A percentile compares a stretch with the other conserved stretches of the same genome.
Evolutionary conservation across 495 filamentous ascomycete genomes (phyloP).

Genomic region (Hypoxylon intermedium): DNA sequence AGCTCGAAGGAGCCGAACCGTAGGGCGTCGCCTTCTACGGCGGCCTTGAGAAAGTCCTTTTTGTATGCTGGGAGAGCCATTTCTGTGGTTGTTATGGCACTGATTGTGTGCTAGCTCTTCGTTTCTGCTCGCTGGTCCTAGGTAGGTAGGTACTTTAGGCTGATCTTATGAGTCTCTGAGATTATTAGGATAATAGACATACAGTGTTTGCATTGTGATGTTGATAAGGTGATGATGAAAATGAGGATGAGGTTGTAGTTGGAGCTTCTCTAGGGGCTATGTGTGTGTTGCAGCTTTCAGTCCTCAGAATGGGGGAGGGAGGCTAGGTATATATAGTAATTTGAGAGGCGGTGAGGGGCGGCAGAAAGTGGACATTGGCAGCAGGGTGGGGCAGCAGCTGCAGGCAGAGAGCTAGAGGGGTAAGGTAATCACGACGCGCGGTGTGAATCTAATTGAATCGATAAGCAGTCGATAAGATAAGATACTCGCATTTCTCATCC

Average conservation of each 20-base stretch:
- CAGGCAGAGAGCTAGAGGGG: slow-evolving; percentile 24
- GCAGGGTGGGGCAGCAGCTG: slow-evolving; percentile 5
- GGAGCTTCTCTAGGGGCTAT: no score
- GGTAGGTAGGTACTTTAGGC: no score
- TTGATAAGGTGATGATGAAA: no score
- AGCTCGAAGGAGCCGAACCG: slow-evolving; percentile 88
- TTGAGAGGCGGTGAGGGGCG: slow-evolving; percentile 1
- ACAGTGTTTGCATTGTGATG: no score
- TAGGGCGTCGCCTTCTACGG: slow-evolving; percentile 76
- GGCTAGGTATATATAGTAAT: slow-evolving; percentile 1
- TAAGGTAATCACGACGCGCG: not conserved
- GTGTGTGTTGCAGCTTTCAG: no score
- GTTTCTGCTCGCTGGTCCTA: no score
- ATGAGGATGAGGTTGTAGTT: no score
- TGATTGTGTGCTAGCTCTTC: no score
- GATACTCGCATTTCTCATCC: slow-evolving; percentile 7
- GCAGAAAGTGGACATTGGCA: no score
- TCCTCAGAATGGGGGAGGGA: slow-evolving; percentile 1
- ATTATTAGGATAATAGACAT: no score
- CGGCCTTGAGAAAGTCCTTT: slow-evolving; percentile 71
- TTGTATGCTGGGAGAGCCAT: slow-evolving; percentile 66
- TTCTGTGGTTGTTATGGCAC: no score
- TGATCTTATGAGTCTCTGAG: no score
- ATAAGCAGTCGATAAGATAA: slow-evolving; percentile 23
- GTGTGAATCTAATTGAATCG: slow-evolving; percentile 17